Evolutionary conservation across 129 eudicot genomes (phyloP).

Genomic region (Helianthus tuberosus): DNA sequence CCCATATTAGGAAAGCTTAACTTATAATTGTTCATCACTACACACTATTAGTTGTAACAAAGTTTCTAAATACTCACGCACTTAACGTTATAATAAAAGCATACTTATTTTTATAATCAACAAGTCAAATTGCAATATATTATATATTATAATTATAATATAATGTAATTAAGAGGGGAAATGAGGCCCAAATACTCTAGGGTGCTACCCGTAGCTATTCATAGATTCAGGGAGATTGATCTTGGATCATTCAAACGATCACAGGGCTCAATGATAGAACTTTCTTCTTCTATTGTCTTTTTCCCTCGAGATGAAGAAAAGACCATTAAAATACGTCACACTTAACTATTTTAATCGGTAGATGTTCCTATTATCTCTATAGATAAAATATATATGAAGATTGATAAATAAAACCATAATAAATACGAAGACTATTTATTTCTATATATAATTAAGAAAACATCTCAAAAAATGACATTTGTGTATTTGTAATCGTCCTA

Average conservation of each 20-base stretch:
- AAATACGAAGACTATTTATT: too few species aligned
- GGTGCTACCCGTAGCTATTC: not conserved
- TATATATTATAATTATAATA: not conserved
- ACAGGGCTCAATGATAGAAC: slow-evolving; percentile 35
- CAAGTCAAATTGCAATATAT: not conserved
- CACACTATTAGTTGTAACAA: not conserved
- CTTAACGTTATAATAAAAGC: not conserved
- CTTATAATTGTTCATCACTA: too few species aligned
- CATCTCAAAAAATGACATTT: too few species aligned
- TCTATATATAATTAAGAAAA: too few species aligned
- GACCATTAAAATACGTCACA: not conserved
- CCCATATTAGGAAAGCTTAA: too few species aligned
- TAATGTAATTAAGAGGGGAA: not conserved
- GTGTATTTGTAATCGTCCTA: too few species aligned
- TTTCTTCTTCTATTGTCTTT: slow-evolving; percentile 17
- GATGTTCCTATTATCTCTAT: too few species aligned
- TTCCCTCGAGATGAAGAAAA: slow-evolving; percentile 1
- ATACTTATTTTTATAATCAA: not conserved
- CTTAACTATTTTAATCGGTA: not conserved
- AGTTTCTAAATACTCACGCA: not conserved
- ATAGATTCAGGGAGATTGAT: slow-evolving; percentile 8
- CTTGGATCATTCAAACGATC: slow-evolving; percentile 30
- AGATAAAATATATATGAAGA: not conserved
- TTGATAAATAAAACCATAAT: not conserved
- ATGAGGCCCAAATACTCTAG: not conserved